Conservation (phyloP, 1,284 basidiomycete genomes). For the Inonotus obliquus region DNA sequence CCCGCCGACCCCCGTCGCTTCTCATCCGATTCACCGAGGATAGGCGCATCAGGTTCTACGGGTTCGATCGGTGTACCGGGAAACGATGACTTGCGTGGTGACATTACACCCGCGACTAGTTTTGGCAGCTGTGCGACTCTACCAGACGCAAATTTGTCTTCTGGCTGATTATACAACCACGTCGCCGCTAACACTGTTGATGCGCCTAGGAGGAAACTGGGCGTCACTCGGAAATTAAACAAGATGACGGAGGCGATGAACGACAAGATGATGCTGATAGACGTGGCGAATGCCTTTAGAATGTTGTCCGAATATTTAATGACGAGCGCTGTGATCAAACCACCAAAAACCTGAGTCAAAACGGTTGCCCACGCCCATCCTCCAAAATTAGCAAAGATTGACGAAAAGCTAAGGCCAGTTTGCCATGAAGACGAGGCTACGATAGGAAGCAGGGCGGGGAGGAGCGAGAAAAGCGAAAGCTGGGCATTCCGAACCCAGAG, state of each 20-base stretch:
- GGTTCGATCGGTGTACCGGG: slow-evolving; percentile 16
- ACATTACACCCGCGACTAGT: slow-evolving; percentile 14
- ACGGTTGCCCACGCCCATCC: slow-evolving; percentile 95
- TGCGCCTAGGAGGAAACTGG: slow-evolving; percentile 82
- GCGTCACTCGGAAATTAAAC: slow-evolving; percentile 86
- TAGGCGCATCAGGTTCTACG: slow-evolving; percentile 13
- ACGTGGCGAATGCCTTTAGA: slow-evolving; percentile 93
- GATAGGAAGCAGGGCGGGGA: slow-evolving; percentile 72
- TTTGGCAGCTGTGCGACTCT: slow-evolving; percentile 11
- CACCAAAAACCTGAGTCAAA: slow-evolving; percentile 85
- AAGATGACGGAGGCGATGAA: slow-evolving; percentile 89
- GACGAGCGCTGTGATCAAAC: slow-evolving; percentile 85
- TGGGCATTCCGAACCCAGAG: slow-evolving; percentile 80
- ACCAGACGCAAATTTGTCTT: not conserved
- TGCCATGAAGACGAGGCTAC: slow-evolving; percentile 42
- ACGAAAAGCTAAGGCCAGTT: slow-evolving; percentile 39
- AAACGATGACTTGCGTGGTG: slow-evolving; percentile 11
- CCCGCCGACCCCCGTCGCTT: not conserved
- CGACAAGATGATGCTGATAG: slow-evolving; percentile 88
- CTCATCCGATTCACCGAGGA: slow-evolving; percentile 13
- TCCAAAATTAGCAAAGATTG: slow-evolving; percentile 75
- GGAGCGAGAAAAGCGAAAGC: slow-evolving; percentile 69
- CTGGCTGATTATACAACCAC: slow-evolving; percentile 59
- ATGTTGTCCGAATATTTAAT: slow-evolving; percentile 92
- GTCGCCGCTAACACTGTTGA: slow-evolving; percentile 83